These are phyloP conservation scores for Aspergillus fijiensis DNA, from an alignment of 2,329 filamentous ascomycete species.

Conservation along the genomic window DNA sequence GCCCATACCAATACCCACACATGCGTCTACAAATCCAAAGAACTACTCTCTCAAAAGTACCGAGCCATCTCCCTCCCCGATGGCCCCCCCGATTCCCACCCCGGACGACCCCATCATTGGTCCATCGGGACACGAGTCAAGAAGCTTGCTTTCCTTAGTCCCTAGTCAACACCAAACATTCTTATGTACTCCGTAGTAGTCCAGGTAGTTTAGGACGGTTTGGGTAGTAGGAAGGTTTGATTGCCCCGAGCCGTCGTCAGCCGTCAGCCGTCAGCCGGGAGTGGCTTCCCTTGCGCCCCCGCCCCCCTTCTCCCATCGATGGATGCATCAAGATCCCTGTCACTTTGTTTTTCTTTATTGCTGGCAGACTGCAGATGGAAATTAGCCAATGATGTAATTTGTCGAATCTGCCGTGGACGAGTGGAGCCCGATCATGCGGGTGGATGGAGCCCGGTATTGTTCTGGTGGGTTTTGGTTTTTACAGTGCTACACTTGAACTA, in stretches of 20 bases:
- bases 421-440: constrained; percentile 6
- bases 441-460: constrained; percentile 4
- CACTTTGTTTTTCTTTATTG: background rate
- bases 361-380: background rate
- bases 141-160: background rate
- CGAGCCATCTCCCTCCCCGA: no score
- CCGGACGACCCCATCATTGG: background rate
- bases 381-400: background rate
- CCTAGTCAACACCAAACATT: no score
- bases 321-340: no score
- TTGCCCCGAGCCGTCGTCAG: no score
- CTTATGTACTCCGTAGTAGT: no score
- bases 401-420: background rate
- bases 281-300: background rate
- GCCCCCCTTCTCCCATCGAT: no score
- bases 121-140: background rate
- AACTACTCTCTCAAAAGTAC: no score
- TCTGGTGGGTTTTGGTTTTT: background rate
- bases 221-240: no score
- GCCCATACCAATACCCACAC: no score
- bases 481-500: background rate
- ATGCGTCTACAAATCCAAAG: no score
- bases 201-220: no score
- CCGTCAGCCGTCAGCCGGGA: background rate
- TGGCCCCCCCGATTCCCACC: no score